Evolutionary conservation across 176 grass and related monocot species (phyloP).

Genomic region (Ensete glaucum): DNA sequence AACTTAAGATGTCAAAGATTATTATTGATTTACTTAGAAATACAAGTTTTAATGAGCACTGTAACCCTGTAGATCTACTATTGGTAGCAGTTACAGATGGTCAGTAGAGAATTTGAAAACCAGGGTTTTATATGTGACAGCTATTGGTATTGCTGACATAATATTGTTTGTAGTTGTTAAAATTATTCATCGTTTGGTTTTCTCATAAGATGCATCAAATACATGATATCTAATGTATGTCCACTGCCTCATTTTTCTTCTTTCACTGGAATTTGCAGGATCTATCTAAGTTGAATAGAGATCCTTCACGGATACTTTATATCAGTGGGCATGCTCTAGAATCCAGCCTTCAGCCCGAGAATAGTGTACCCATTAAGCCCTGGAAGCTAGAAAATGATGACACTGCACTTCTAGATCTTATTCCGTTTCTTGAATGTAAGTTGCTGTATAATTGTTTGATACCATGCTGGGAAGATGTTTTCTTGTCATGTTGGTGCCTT

Average conservation of each 20-base stretch:
- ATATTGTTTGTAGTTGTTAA: neutral
- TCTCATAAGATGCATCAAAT: neutral
- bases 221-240: neutral
- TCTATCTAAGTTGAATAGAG: conserved; percentile 89
- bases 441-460: neutral
- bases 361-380: conserved; percentile 59
- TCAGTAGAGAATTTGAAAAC: neutral
- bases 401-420: conserved; percentile 77
- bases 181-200: neutral
- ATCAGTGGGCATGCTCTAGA: conserved; percentile 66
- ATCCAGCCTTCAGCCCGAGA: conserved; percentile 61
- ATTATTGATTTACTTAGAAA: neutral
- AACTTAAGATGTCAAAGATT: too few relatives aligned
- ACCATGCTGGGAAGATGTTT: neutral
- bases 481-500: neutral
- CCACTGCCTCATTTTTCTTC: neutral
- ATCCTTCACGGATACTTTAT: conserved; percentile 65
- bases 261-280: conserved; percentile 42
- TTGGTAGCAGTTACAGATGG: neutral
- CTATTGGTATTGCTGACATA: neutral
- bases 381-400: conserved; percentile 82
- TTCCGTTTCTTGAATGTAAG: conserved; percentile 98
- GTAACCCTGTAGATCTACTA: neutral
- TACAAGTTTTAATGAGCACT: neutral
- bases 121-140: too few relatives aligned